phyloP scores from a whole-genome alignment of 2,329 filamentous ascomycete genomes.

The Scleromitrula shiraiana region DNA sequence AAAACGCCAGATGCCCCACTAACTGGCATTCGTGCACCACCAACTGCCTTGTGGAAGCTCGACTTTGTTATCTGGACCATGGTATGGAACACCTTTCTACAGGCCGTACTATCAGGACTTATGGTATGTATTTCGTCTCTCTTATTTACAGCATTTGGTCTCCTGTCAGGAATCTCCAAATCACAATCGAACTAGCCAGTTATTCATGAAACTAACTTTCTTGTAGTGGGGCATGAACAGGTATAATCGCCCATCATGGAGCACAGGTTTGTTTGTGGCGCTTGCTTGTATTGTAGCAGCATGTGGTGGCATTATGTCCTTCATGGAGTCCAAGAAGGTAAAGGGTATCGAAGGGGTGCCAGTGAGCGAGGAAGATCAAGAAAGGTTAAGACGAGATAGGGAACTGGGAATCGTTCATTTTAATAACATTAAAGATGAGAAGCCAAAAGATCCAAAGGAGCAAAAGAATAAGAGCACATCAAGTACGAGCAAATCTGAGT shows the following conservation, averaged over 20 bases:
- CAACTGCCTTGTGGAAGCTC: conserved; percentile 66
- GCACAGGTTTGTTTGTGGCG: conserved; percentile 70
- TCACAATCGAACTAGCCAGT: background rate
- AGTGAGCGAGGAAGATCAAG: conserved; percentile 46
- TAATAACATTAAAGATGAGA: conserved; percentile 47
- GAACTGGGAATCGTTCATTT: conserved; percentile 51
- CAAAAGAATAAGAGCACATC: conserved; percentile 9
- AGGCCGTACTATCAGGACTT: conserved; percentile 63
- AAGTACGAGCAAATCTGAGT: background rate
- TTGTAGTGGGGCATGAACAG: conserved; percentile 63
- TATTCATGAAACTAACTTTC: background rate
- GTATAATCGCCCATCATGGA: conserved; percentile 68
- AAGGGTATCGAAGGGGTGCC: conserved; percentile 66
- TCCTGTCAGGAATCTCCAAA: background rate
- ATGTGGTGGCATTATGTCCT: conserved; percentile 61
- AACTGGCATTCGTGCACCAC: conserved; percentile 62
- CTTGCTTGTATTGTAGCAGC: conserved; percentile 64
- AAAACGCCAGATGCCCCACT: conserved; percentile 59
- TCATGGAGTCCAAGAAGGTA: conserved; percentile 61
- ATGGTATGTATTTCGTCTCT: conserved; percentile 40
- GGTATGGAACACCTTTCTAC: conserved; percentile 70
- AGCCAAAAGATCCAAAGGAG: conserved; percentile 36
- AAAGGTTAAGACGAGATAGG: conserved; percentile 43
- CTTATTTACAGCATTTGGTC: no score
- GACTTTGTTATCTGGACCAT: conserved; percentile 75